Conservation (phyloP, 1,284 basidiomycete genomes). For the Naganishia sp. region DNA sequence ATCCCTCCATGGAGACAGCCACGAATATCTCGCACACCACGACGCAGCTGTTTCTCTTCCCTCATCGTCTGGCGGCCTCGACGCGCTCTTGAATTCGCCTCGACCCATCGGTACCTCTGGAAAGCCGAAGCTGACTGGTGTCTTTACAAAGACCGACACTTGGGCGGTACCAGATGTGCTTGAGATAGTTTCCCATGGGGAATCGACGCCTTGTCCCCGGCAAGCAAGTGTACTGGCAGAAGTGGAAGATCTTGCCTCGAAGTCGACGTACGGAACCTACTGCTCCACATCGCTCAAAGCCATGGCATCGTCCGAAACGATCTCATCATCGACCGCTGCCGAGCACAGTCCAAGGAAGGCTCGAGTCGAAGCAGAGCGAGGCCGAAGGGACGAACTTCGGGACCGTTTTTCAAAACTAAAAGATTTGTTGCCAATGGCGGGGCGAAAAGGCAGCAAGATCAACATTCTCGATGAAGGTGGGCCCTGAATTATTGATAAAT, state of each 20-base stretch:
- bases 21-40: neutral
- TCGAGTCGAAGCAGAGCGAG: constrained; percentile 11
- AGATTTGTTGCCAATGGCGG: constrained; percentile 11
- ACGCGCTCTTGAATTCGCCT: constrained; percentile 14
- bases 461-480: constrained; percentile 17
- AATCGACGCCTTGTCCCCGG: too few species aligned
- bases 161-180: too few species aligned
- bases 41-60: constrained; percentile 14
- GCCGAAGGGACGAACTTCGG: constrained; percentile 6
- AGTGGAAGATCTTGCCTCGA: too few species aligned
- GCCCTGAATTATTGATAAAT: neutral
- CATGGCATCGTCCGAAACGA: neutral
- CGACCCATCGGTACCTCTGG: neutral
- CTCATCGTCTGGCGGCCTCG: constrained; percentile 20
- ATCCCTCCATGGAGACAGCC: neutral
- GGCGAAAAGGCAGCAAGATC: constrained; percentile 20
- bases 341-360: neutral
- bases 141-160: too few species aligned
- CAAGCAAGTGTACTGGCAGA: too few species aligned
- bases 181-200: too few species aligned
- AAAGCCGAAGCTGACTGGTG: neutral
- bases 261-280: too few species aligned
- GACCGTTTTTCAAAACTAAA: constrained; percentile 5
- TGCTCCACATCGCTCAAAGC: neutral
- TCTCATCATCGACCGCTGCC: neutral